Conservation (phyloP, 306 rosid genomes). For the Casuarina equisetifolia region DNA sequence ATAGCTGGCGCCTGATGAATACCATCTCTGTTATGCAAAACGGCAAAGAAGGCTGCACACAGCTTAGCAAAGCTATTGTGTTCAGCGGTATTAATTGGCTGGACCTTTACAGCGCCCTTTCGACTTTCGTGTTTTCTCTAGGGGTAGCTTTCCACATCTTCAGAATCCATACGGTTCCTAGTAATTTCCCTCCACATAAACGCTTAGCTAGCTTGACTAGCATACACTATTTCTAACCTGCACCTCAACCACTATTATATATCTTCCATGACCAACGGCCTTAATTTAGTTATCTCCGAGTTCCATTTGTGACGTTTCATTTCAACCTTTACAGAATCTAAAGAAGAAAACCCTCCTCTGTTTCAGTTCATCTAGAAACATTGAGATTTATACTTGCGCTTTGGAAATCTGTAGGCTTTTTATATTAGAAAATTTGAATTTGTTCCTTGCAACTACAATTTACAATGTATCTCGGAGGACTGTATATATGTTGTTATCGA, state of each 20-base stretch:
- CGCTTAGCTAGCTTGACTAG: neutral
- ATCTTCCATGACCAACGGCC: neutral
- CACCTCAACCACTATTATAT: neutral
- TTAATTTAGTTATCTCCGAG: too few species aligned
- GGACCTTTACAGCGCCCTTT: neutral
- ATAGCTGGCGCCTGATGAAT: neutral
- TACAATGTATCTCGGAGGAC: too few species aligned
- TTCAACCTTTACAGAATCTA: too few species aligned
- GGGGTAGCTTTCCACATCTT: neutral
- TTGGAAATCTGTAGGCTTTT: neutral
- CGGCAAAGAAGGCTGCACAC: neutral
- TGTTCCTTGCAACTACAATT: neutral
- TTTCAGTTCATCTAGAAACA: neutral
- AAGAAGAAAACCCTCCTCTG: too few species aligned
- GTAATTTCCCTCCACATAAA: neutral
- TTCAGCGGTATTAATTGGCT: neutral
- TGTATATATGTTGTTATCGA: too few species aligned
- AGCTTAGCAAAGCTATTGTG: neutral
- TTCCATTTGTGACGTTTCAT: too few species aligned
- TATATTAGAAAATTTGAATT: neutral
- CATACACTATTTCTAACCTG: neutral
- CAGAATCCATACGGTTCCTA: neutral
- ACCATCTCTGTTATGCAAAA: neutral
- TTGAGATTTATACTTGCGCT: neutral
- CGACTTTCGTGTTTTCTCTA: neutral